phyloP scores from a whole-genome alignment of 305 asterid species.

The Nicotiana rustica region DNA sequence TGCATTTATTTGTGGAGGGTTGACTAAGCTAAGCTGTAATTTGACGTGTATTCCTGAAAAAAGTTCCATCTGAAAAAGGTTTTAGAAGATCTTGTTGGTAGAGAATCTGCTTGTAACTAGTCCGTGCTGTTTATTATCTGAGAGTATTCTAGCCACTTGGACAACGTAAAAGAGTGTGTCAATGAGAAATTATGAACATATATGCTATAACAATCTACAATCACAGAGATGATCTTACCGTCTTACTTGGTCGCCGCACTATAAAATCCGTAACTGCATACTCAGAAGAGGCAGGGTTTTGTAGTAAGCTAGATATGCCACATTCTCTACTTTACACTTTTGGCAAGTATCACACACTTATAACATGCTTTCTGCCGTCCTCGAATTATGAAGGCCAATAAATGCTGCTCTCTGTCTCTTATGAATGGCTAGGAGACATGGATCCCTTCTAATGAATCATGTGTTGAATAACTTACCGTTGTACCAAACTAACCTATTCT shows the following conservation, averaged over 20 bases:
- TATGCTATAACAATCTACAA: conserved; percentile 1
- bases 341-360: conserved; percentile 2
- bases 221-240: conserved; percentile 1
- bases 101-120: neutral
- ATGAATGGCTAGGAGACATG: neutral
- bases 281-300: conserved; percentile 11
- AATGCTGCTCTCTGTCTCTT: conserved; percentile 2
- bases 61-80: neutral
- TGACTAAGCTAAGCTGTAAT: neutral
- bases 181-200: neutral
- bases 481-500: neutral
- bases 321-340: conserved; percentile 2
- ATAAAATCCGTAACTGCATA: neutral
- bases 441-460: neutral
- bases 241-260: neutral
- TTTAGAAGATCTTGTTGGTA: neutral
- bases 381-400: neutral
- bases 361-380: conserved; percentile 8
- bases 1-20: conserved; percentile 14
- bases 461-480: conserved; percentile 3
- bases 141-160: neutral
- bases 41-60: neutral
- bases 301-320: neutral
- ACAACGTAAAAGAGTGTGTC: neutral
- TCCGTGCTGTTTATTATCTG: neutral